Percentiles rank a stretch among this genome's conserved stretches.
phyloP scores from a whole-genome alignment of 116 monocot genomes.

The Zostera marina region DNA sequence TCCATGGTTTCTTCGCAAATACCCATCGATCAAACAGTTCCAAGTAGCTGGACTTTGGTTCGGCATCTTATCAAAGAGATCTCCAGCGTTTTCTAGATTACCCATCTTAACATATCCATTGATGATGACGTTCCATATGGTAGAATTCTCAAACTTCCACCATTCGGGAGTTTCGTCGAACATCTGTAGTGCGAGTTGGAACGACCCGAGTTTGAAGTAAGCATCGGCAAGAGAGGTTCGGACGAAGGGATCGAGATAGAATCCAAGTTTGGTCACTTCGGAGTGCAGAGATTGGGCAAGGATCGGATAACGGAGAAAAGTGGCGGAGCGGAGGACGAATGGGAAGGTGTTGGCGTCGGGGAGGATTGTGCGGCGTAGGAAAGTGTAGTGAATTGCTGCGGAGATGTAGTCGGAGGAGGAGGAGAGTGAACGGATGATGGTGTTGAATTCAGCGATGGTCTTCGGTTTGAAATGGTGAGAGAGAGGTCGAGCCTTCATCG shows the following conservation, averaged over 20 bases:
- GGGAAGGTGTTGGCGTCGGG: conserved; percentile 5
- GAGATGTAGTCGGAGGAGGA: not conserved
- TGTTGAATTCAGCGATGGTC: not conserved
- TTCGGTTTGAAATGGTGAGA: not conserved
- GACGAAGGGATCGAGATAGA: conserved; percentile 1
- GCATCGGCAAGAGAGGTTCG: conserved; percentile 1
- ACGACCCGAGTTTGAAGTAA: not conserved
- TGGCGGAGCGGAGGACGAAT: conserved; percentile 3
- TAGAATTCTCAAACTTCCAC: not conserved
- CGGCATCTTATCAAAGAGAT: conserved; percentile 34
- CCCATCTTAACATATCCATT: not conserved
- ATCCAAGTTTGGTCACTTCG: conserved; percentile 1
- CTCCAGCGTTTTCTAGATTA: not conserved
- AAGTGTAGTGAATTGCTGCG: conserved; percentile 1
- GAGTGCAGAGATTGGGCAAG: not conserved
- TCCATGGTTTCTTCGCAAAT: conserved; percentile 10
- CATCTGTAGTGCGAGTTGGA: not conserved
- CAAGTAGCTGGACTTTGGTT: conserved; percentile 24
- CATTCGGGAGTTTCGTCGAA: conserved; percentile 4
- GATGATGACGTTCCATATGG: conserved; percentile 2
- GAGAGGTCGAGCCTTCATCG: not conserved
- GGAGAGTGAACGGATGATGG: not conserved
- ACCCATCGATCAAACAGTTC: conserved; percentile 41
- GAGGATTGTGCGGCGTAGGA: not conserved
- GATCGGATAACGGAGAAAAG: not conserved